phyloP scores from a whole-genome alignment of 441 rosid species.

The Macaranga tanarius region DNA sequence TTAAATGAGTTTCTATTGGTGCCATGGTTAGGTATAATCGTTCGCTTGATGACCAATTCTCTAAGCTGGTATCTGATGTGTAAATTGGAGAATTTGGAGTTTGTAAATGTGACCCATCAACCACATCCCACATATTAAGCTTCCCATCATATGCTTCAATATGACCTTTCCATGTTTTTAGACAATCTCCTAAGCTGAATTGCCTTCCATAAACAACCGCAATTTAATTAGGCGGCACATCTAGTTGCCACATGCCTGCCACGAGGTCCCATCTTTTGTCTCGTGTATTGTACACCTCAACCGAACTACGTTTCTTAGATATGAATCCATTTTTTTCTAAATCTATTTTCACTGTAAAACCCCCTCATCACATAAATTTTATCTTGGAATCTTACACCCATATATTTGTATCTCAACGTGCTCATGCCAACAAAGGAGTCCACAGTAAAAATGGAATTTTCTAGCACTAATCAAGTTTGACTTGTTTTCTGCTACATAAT shows the following conservation, averaged over 20 bases:
- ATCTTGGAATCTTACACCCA: conserved; percentile 47
- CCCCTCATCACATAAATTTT: conserved; percentile 49
- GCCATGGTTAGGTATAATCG: conserved; percentile 50
- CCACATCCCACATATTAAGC: conserved; percentile 49
- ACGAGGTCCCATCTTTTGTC: conserved; percentile 41
- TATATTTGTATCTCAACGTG: conserved; percentile 46
- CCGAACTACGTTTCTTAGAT: conserved; percentile 46
- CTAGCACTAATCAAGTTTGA: conserved; percentile 24
- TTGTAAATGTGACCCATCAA: conserved; percentile 38
- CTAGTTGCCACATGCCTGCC: conserved; percentile 57
- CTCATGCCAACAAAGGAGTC: conserved; percentile 39
- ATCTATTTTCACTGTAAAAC: conserved; percentile 33
- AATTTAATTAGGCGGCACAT: conserved; percentile 59
- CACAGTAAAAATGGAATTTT: too few relatives aligned
- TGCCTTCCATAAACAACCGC: conserved; percentile 36
- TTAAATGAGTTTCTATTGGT: conserved; percentile 40
- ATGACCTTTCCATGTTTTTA: conserved; percentile 62
- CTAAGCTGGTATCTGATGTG: conserved; percentile 4
- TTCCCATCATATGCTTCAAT: conserved; percentile 42
- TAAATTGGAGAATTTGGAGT: conserved; percentile 26
- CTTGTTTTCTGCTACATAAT: conserved; percentile 53
- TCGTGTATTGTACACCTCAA: conserved; percentile 41
- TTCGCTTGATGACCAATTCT: conserved; percentile 29
- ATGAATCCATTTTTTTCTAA: conserved; percentile 32
- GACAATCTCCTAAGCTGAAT: conserved; percentile 58